Evolutionary conservation across 441 rosid species (phyloP).

Genomic region (Croton laevigatus): DNA sequence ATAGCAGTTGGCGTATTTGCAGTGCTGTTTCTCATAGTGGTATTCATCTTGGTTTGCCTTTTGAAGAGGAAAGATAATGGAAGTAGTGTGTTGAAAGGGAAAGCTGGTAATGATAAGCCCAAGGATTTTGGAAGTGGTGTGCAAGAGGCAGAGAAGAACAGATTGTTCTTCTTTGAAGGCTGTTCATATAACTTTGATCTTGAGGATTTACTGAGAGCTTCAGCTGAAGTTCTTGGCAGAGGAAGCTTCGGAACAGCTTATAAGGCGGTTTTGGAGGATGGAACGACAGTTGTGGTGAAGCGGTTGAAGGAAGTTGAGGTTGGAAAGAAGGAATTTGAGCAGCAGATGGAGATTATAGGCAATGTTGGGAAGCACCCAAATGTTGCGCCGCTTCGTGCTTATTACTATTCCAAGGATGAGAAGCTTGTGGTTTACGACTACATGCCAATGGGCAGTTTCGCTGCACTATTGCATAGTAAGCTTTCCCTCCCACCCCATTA

Average conservation of each 20-base stretch:
- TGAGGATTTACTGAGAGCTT: conserved; percentile 87
- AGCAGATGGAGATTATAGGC: conserved; percentile 72
- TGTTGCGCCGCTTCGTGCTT: conserved; percentile 75
- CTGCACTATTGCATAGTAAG: conserved; percentile 82
- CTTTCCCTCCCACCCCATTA: conserved; percentile 7
- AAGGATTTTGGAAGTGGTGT: conserved; percentile 76
- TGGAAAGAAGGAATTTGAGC: conserved; percentile 72
- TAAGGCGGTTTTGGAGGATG: conserved; percentile 83
- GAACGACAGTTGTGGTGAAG: conserved; percentile 89
- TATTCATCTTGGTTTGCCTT: conserved; percentile 40
- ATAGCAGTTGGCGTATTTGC: conserved; percentile 50
- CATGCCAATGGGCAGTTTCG: conserved; percentile 72
- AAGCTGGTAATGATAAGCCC: conserved; percentile 48
- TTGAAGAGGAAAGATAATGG: conserved; percentile 34
- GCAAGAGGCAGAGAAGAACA: conserved; percentile 80
- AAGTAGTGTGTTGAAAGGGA: conserved; percentile 60
- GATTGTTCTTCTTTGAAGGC: conserved; percentile 75
- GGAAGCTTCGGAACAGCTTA: conserved; percentile 92
- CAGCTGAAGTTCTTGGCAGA: conserved; percentile 94
- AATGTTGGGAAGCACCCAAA: conserved; percentile 58
- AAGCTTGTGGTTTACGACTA: conserved; percentile 76
- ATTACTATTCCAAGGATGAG: conserved; percentile 83
- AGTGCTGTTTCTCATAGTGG: conserved; percentile 32
- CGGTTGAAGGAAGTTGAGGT: conserved; percentile 71
- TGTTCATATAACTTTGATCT: conserved; percentile 67